Evolutionary conservation across 2,329 filamentous ascomycete species (phyloP), one percentile per base, ranked within the genome.

Genomic region (Scedosporium dehoogii): DNA sequence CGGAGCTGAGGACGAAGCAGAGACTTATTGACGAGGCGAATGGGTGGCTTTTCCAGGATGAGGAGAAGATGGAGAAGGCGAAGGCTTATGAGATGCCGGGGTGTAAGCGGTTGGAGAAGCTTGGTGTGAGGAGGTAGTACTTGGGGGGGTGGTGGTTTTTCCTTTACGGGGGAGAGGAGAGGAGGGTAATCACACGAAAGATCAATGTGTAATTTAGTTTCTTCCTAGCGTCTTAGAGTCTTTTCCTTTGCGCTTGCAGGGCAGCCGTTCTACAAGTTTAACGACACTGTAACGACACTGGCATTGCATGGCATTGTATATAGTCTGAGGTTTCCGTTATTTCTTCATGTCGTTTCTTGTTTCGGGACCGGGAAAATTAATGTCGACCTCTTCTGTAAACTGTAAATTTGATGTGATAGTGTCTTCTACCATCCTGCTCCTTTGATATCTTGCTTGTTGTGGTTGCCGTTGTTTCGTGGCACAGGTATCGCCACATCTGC

Each of bases 21-120:
- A 80, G 85, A 66, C 78, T 92, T 74, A 79, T 86, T 65, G 86
- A 96, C 66, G 87, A 90, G 58, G 92, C 92, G 0, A 85, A 89
- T 68, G 92, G 92, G 3, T 96, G 92, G 89, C 91, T 96, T 70
- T 92, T 85, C 73, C 85, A 86, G 62, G 91, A 97, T 69, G 80
- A 85, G 60, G 87, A 87, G 65, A 92, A 91, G 78, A 85, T 96
- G 85, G 83, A 87, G 65, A 74, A 85, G 63, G 92, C 92, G 33
- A 74, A 80, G 41, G 73, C 74, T 18, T 81, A 76, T 65, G 75
- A 78, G 64, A 81, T 79, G 77, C 76, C 77, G 16, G 78, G 78
- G 62, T 87, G 85, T 69, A 73, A 78, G 64, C 75, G 81, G 65
- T 71, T 87, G 64, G 73, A 77, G 55, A 73, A 71, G 38, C 68